phyloP scores from a whole-genome alignment of 352 stramenopile genomes.

The Halophytophthora polymorphica region DNA sequence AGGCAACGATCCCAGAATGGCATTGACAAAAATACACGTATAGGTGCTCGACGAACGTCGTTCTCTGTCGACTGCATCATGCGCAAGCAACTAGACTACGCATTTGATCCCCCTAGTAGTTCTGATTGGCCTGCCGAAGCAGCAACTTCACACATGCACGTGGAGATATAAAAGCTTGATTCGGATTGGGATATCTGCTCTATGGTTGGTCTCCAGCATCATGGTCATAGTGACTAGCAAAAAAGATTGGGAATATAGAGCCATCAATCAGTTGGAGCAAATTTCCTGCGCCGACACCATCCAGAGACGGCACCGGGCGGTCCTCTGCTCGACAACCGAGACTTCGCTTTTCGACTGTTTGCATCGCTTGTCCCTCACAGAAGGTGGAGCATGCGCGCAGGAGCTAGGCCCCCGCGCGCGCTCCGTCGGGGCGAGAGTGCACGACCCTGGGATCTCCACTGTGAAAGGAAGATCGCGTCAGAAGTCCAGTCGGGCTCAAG shows the following conservation, averaged over 20 bases:
- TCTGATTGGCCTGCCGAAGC: no score
- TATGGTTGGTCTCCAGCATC: conserved; percentile 91
- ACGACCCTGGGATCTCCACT: conserved; percentile 83
- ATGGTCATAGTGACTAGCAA: conserved; percentile 82
- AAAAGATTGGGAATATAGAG: conserved; percentile 92
- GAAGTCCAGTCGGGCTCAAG: conserved; percentile 67
- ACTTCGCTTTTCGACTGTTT: conserved; percentile 90
- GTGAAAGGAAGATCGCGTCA: conserved; percentile 81
- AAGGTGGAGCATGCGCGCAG: conserved; percentile 17
- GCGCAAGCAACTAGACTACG: no score
- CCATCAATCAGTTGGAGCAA: conserved; percentile 86
- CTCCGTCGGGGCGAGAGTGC: conserved; percentile 72
- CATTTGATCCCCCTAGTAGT: no score
- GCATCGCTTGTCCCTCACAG: conserved; percentile 89
- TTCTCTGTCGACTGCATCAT: no score
- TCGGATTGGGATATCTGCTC: conserved; percentile 61
- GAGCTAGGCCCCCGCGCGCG: conserved; percentile 16
- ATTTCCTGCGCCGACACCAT: conserved; percentile 49
- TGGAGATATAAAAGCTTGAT: conserved; percentile 1
- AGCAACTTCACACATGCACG: conserved; percentile 2
- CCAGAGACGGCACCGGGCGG: conserved; percentile 33
- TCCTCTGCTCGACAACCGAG: conserved; percentile 85
- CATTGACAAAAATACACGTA: no score
- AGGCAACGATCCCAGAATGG: no score
- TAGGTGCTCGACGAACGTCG: no score